Evolutionary conservation across 108 stramenopile species (phyloP).

Genomic region (Cyclotella choctawhatcheeana): DNA sequence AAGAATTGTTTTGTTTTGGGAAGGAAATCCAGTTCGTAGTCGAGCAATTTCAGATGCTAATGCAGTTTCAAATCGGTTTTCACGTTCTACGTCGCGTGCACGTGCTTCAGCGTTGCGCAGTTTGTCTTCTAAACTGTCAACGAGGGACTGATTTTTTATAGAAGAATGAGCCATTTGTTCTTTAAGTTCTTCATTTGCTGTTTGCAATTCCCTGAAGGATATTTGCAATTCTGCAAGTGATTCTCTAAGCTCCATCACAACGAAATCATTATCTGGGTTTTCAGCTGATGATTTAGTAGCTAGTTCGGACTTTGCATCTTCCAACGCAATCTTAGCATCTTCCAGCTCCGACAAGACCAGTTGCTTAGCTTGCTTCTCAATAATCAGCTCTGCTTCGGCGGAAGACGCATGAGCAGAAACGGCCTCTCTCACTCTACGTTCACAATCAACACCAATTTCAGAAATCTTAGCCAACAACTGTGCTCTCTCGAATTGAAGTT

Average conservation of each 20-base stretch:
- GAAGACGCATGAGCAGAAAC: slow-evolving; percentile 67
- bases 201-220: slow-evolving; percentile 19
- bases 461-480: slow-evolving; percentile 66
- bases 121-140: slow-evolving; percentile 41
- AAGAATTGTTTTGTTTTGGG: slow-evolving; percentile 3
- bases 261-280: slow-evolving; percentile 8
- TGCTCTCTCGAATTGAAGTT: slow-evolving; percentile 75
- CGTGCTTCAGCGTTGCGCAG: slow-evolving; percentile 49
- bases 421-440: slow-evolving; percentile 73
- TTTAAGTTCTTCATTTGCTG: slow-evolving; percentile 36
- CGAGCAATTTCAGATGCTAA: slow-evolving; percentile 64
- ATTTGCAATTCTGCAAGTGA: slow-evolving; percentile 26
- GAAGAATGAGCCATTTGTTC: slow-evolving; percentile 29
- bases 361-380: slow-evolving; percentile 71
- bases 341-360: slow-evolving; percentile 60
- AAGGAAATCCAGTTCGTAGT: slow-evolving; percentile 34
- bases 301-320: slow-evolving; percentile 33
- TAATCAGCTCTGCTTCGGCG: slow-evolving; percentile 72
- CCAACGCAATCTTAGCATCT: slow-evolving; percentile 57
- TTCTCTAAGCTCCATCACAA: slow-evolving; percentile 19
- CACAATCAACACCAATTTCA: slow-evolving; percentile 62
- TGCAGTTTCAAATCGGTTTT: slow-evolving; percentile 59
- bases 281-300: background rate
- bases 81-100: slow-evolving; percentile 53
- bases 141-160: slow-evolving; percentile 22